Conservation (phyloP, 1,284 basidiomycete species). For the Ustilago vetiveriae region DNA sequence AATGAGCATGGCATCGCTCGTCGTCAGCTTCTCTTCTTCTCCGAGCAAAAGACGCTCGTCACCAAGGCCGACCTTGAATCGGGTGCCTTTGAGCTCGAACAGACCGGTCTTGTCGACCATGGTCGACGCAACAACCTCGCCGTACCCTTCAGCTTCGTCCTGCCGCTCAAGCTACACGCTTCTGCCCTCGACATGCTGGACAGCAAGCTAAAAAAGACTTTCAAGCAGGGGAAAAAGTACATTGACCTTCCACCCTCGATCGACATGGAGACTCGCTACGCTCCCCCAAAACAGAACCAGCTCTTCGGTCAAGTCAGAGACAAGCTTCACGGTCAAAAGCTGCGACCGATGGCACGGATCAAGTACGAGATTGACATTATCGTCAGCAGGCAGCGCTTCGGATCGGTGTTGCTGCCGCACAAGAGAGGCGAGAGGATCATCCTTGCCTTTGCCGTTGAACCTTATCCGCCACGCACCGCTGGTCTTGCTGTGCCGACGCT, state of each 20-base stretch:
- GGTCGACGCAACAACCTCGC: slow-evolving; percentile 49
- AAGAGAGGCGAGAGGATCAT: slow-evolving; percentile 49
- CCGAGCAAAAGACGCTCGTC: slow-evolving; percentile 39
- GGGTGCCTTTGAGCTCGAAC: slow-evolving; percentile 35
- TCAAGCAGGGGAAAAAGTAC: slow-evolving; percentile 45
- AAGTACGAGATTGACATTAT: slow-evolving; percentile 54
- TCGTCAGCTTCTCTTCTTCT: slow-evolving; percentile 46
- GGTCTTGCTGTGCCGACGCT: slow-evolving; percentile 43
- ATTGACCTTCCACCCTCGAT: slow-evolving; percentile 46
- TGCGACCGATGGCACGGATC: slow-evolving; percentile 46
- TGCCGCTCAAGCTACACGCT: slow-evolving; percentile 47
- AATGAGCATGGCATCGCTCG: slow-evolving; percentile 45
- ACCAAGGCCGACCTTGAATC: slow-evolving; percentile 38
- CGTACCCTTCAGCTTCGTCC: slow-evolving; percentile 44
- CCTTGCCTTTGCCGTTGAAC: slow-evolving; percentile 44
- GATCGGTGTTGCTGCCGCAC: slow-evolving; percentile 28
- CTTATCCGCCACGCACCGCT: slow-evolving; percentile 45
- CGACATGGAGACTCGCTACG: slow-evolving; percentile 48
- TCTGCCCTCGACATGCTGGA: slow-evolving; percentile 48
- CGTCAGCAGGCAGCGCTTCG: slow-evolving; percentile 43
- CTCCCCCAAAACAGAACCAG: slow-evolving; percentile 38
- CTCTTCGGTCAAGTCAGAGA: slow-evolving; percentile 37
- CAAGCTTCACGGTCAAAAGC: slow-evolving; percentile 39
- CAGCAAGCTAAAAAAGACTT: slow-evolving; percentile 46
- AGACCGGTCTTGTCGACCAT: slow-evolving; percentile 45